A percentile compares a stretch with the other conserved stretches of the same genome.
phyloP scores from a whole-genome alignment of 352 stramenopile genomes.

The Globisporangium camurandrum region DNA sequence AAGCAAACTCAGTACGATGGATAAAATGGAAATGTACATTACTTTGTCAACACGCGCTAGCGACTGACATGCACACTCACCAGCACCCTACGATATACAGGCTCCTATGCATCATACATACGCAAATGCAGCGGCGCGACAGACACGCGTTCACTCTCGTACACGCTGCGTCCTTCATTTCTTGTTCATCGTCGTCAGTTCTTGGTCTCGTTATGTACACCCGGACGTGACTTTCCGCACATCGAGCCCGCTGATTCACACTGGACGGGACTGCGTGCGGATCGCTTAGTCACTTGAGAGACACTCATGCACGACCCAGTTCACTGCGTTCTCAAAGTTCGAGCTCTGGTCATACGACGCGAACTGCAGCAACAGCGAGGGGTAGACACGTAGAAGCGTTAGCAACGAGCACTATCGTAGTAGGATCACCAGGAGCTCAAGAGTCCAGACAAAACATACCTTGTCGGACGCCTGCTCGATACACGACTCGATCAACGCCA shows the following conservation, averaged over 20 bases:
- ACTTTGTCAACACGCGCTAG: too few species aligned
- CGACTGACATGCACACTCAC: too few species aligned
- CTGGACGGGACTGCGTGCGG: too few species aligned
- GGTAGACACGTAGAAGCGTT: slow-evolving; percentile 1
- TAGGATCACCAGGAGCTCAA: too few species aligned
- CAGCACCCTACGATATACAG: background rate
- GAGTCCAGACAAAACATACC: too few species aligned
- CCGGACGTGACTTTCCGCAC: background rate
- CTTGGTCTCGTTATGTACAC: background rate
- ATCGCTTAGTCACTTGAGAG: slow-evolving; percentile 10
- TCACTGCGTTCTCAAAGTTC: slow-evolving; percentile 35
- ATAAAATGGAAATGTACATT: background rate
- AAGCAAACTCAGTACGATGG: too few species aligned
- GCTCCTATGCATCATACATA: background rate
- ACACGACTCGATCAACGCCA: background rate
- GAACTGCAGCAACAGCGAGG: slow-evolving; percentile 28
- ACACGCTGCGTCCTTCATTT: background rate
- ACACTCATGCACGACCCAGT: slow-evolving; percentile 39
- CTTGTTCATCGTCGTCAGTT: background rate
- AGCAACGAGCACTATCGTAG: too few species aligned
- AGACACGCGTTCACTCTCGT: background rate
- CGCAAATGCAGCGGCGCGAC: background rate
- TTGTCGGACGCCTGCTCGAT: background rate
- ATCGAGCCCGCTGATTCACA: too few species aligned
- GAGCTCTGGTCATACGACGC: slow-evolving; percentile 40